Base-by-base conservation (phyloP, 2,329 filamentous ascomycete genomes). In the Torrubiellomyces zombiae region DNA sequence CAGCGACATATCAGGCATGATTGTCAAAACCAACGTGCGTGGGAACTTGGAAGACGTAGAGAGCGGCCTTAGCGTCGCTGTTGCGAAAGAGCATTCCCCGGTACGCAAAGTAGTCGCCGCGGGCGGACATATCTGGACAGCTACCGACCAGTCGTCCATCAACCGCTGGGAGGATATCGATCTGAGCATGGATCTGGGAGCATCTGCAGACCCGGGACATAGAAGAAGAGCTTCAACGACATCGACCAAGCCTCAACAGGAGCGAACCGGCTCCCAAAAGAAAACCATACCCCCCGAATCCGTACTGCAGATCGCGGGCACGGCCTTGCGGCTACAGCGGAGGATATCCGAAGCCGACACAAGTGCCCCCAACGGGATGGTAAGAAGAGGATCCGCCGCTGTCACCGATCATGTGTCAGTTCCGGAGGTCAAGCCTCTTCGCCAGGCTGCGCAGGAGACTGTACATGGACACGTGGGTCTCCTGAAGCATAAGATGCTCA, bases 381-480 rank as follows among this genome's bases (percentile, higher is more conserved):
- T 54, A 9, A 61, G 68, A 28, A 45, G 43, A 18, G 41, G 39
- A 1, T 52, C 49, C 2, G 44, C 50, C 30, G 40, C 38, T 7
- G 28, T 42, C 4, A 26, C 35, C 6, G 42, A 47, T 12, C 36
- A 42, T 7, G 27, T 36, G 11, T n/a, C n/a, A n/a, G 47, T 47
- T 18, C 35, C 39, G 1, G 49, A 50, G 18, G 34, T 51, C 53
- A 39, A 75, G 26, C 77, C 80, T 1, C 63, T 82, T 25, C 66
- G 78, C 38, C 58, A 70, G 26, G 47, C 74, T 27, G 76, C 77
- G 2, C 69, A 75, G 34, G 80, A 86, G 45, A 82, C 78, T 0
- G 89, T 98, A 23, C 83, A 94, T 50, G 89, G 89, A 2, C 85
- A 94, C 42, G 86, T 93, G 51, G 89, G 89, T 7, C 56, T 98